Conservation (phyloP, 2,329 filamentous ascomycete species). For the Elsinoe arachidis region DNA sequence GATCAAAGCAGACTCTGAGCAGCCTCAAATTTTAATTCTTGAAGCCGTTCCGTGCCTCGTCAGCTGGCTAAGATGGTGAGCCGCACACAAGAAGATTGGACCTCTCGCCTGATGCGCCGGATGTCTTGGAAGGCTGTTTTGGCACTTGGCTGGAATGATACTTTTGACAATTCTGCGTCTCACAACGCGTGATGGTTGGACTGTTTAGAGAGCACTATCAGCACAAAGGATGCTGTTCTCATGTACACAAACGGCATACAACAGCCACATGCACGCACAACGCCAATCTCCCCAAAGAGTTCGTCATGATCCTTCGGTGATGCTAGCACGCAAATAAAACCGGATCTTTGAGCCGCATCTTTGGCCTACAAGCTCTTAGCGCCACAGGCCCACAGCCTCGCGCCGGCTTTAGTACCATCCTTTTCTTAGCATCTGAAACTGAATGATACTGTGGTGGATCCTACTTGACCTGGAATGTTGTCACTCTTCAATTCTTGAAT, state of each 20-base stretch:
- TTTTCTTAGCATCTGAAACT: slow-evolving; percentile 3
- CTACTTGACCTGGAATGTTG: slow-evolving; percentile 1
- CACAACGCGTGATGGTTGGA: not conserved
- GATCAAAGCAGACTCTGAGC: not conserved
- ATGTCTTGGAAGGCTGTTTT: not conserved
- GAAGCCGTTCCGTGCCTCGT: not conserved
- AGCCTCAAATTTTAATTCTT: not conserved
- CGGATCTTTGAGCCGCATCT: slow-evolving; percentile 4
- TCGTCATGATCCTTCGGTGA: not conserved
- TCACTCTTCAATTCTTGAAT: not conserved
- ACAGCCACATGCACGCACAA: not conserved
- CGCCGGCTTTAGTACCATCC: not conserved
- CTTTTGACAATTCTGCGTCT: not conserved
- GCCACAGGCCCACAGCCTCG: not conserved
- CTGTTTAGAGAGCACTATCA: not conserved
- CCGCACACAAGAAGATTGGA: not conserved
- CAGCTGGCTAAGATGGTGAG: not conserved
- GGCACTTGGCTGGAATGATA: not conserved
- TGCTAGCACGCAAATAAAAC: not conserved
- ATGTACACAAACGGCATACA: not conserved
- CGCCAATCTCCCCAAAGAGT: not conserved
- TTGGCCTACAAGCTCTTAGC: not conserved
- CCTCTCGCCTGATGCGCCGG: not conserved
- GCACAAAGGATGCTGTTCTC: not conserved
- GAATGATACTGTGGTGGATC: not conserved